A percentile compares a stretch with the other conserved stretches of the same genome.
Conservation (phyloP, 1,284 basidiomycete genomes). For the Pisolithus thermaeus region DNA sequence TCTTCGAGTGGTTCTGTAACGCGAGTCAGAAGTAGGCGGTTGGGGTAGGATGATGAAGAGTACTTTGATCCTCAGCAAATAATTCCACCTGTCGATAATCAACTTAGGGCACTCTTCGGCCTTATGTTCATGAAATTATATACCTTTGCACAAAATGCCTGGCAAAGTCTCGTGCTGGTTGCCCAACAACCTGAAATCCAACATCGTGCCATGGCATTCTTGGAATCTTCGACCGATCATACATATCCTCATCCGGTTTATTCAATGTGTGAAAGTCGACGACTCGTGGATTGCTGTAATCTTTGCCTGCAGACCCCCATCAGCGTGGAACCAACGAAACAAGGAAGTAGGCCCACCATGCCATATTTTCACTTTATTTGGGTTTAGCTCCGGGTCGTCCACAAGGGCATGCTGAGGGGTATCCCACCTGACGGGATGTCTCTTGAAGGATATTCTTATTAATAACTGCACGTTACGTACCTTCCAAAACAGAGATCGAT, state of each 20-base stretch:
- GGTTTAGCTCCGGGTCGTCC: constrained; percentile 69
- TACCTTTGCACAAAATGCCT: constrained; percentile 93
- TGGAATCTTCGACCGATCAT: constrained; percentile 83
- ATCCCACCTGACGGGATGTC: constrained; percentile 69
- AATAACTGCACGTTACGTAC: constrained; percentile 30
- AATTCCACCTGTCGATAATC: constrained; percentile 67
- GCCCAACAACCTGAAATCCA: constrained; percentile 91
- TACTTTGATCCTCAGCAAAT: constrained; percentile 86
- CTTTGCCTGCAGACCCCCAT: constrained; percentile 58
- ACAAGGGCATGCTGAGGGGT: constrained; percentile 89
- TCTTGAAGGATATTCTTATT: not conserved
- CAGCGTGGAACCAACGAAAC: not conserved
- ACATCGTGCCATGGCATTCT: constrained; percentile 99
- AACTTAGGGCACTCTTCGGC: constrained; percentile 16
- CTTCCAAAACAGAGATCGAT: constrained; percentile 89
- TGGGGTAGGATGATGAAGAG: constrained; percentile 8
- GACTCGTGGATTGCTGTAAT: constrained; percentile 90
- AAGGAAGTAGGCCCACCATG: constrained; percentile 43
- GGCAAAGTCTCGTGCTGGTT: constrained; percentile 92
- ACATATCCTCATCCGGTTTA: constrained; percentile 93
- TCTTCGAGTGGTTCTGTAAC: constrained; percentile 75
- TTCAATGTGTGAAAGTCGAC: constrained; percentile 84
- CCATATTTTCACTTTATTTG: constrained; percentile 76
- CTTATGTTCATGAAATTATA: constrained; percentile 13
- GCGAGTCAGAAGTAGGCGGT: not conserved